Percentiles rank a stretch among this genome's conserved stretches.
Evolutionary conservation across 2,329 filamentous ascomycete species (phyloP).

Genomic region (Neofusicoccum sp.): DNA sequence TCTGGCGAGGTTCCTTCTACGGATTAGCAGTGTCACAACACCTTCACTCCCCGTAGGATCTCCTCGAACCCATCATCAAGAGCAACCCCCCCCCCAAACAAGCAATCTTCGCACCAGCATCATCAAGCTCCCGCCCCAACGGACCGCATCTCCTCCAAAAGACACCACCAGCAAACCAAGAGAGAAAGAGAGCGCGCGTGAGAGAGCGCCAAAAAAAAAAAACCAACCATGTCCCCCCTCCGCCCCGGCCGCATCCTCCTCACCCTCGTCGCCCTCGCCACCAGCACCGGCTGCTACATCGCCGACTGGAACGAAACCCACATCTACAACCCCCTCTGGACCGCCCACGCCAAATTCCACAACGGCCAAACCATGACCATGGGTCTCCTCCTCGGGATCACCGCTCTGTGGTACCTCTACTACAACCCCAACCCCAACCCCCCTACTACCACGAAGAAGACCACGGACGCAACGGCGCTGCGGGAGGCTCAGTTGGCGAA

Average conservation of each 20-base stretch:
- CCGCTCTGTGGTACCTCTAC: conserved; percentile 43
- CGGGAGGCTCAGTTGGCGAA: conserved; percentile 7
- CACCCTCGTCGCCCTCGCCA: conserved; percentile 34
- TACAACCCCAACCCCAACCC: conserved; percentile 17
- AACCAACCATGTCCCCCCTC: not conserved
- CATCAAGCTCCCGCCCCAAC: too few species aligned
- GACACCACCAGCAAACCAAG: not conserved
- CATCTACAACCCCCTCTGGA: conserved; percentile 53
- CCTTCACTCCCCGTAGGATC: too few species aligned
- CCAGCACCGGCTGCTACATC: conserved; percentile 36
- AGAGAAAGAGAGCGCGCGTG: too few species aligned
- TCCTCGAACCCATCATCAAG: too few species aligned
- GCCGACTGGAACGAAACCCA: conserved; percentile 48
- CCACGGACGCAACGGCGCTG: not conserved
- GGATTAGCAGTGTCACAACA: too few species aligned
- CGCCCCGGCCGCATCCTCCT: conserved; percentile 33
- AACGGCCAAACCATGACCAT: conserved; percentile 57
- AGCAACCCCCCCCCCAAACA: too few species aligned
- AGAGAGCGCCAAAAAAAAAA: not conserved
- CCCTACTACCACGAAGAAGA: not conserved
- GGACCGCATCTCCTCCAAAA: too few species aligned
- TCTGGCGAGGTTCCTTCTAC: too few species aligned
- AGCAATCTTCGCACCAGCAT: too few species aligned
- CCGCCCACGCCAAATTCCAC: conserved; percentile 56
- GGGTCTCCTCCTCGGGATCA: conserved; percentile 44